Evolutionary conservation across 345 rosid genomes (phyloP), one percentile per base, ranked within the genome.

Genomic region (Anacardium occidentale): DNA sequence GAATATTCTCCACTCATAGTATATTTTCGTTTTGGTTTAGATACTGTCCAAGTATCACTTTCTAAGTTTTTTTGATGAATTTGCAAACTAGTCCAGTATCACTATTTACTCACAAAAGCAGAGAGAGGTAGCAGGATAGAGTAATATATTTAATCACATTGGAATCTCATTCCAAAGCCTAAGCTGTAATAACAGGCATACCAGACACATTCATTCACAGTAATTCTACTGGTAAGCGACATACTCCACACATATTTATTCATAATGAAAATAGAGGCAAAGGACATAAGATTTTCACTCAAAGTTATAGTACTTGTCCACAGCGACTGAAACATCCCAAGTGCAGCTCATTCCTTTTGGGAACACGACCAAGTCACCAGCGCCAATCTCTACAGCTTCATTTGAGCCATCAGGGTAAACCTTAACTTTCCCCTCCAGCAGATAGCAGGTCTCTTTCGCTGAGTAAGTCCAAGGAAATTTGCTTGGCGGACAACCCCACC

Each of bases 401-500:
- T 84, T 77, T 1, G 89, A 78, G 8, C 96, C 98, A 62, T 85
- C 83, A n/a, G 96, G 97, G 10, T 78, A 82, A 57, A 94, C 93
- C 84, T 87, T 91, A 22, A 90, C 94, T 73, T 90, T 83, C 12
- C 97, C 97, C 34, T 91, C 81, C 54, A 94, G 78, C 62, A 94
- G 77, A 74, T 73, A 94, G 81, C 92, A 86, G 5, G 92, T 91
- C 91, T 90, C 98, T 72, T 83, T 91, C 21, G 88, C 78, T 58
- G 57, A 24, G 54, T 90, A 90, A 50, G 97, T 90, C 97, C 94
- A 94, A 32, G 96, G 96, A 74, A 91, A 91, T 84, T 91, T 94
- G 82, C 94, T 89, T 9, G 98, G 95, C 80, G 90, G 90, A 72
- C 98, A 89, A 72, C 96, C 97, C 98, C 97, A 94, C 80, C 98